These are phyloP conservation scores for Tolypocladium album DNA, from an alignment of 2,329 filamentous ascomycete species.

Conservation along the genomic window DNA sequence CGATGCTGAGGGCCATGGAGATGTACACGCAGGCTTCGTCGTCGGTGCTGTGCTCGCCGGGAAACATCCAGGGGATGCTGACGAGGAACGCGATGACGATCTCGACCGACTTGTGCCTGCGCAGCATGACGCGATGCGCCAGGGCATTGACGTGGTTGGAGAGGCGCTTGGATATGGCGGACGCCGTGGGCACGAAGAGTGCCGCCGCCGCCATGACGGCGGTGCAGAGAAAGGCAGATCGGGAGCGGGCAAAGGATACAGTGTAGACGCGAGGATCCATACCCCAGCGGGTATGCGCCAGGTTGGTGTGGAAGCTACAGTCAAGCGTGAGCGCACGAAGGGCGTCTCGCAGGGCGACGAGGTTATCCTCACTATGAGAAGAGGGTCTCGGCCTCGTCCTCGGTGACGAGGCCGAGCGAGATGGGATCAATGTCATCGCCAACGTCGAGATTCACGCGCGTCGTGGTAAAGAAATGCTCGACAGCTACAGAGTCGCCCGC, in stretches of 20 bases:
- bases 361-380: constrained; percentile 47
- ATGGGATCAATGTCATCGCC: constrained; percentile 58
- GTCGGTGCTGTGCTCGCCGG: constrained; percentile 55
- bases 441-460: constrained; percentile 51
- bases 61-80: constrained; percentile 66
- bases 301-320: constrained; percentile 53
- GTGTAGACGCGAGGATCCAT: constrained; percentile 59
- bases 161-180: constrained; percentile 53
- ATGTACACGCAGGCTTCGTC: constrained; percentile 66
- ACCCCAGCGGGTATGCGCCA: constrained; percentile 66
- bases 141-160: constrained; percentile 53
- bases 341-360: neutral
- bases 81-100: constrained; percentile 68
- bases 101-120: constrained; percentile 58
- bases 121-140: constrained; percentile 49
- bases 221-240: constrained; percentile 62
- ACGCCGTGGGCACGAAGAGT: constrained; percentile 53
- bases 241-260: constrained; percentile 51
- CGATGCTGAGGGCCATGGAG: constrained; percentile 57
- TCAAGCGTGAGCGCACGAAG: neutral
- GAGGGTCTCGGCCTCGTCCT: constrained; percentile 52
- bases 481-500: constrained; percentile 27
- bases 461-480: constrained; percentile 56
- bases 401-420: constrained; percentile 56
- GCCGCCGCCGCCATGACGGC: constrained; percentile 60